phyloP scores from a whole-genome alignment of 2,329 filamentous ascomycete species.

The Dactylellina sp. region DNA sequence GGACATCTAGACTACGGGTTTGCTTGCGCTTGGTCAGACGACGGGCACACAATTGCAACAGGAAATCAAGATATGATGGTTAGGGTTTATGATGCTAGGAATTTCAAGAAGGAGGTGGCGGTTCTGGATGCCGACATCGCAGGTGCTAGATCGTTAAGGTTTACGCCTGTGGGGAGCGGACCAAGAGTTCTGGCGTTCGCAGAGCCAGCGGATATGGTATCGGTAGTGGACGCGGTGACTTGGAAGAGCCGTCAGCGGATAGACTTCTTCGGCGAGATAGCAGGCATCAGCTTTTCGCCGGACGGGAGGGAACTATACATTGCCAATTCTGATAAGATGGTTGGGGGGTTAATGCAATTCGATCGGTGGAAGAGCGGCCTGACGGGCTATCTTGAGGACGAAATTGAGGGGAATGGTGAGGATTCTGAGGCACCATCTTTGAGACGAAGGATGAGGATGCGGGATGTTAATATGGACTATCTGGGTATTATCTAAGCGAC shows the following conservation, averaged over 20 bases:
- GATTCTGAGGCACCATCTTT: constrained; percentile 27
- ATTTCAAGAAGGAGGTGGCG: constrained; percentile 71
- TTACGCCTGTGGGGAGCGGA: constrained; percentile 78
- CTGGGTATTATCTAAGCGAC: constrained; percentile 49
- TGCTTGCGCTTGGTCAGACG: constrained; percentile 81
- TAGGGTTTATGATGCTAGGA: constrained; percentile 80
- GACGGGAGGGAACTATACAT: constrained; percentile 76
- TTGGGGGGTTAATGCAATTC: constrained; percentile 76
- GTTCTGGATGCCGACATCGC: constrained; percentile 75
- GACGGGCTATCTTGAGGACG: constrained; percentile 30
- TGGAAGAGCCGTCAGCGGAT: constrained; percentile 76
- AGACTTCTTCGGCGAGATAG: constrained; percentile 80
- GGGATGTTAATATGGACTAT: constrained; percentile 55
- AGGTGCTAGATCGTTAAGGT: constrained; percentile 75
- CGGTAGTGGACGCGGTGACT: constrained; percentile 74
- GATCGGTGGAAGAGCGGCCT: constrained; percentile 65
- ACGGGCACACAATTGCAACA: constrained; percentile 80
- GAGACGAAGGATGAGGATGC: constrained; percentile 48
- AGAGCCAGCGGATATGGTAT: constrained; percentile 80
- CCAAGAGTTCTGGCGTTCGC: constrained; percentile 76
- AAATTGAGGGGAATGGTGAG: constrained; percentile 20
- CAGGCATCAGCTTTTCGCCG: constrained; percentile 75
- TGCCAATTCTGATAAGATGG: constrained; percentile 73
- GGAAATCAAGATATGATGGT: constrained; percentile 80
- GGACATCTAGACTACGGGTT: constrained; percentile 79